Conservation (phyloP, 306 rosid genomes). For the Gillenia trifoliata region DNA sequence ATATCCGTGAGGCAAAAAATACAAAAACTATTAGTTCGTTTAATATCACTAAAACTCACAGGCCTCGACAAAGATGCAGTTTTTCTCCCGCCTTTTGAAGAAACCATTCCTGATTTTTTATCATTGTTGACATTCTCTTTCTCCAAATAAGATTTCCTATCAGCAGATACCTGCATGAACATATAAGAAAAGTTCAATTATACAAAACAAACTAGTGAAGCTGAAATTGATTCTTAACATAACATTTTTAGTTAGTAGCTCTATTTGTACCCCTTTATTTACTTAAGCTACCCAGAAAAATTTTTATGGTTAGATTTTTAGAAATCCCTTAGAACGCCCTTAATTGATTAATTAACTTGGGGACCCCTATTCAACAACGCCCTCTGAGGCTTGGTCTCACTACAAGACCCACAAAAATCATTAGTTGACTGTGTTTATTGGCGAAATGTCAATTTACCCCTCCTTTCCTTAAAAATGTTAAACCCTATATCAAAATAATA, state of each 20-base stretch:
- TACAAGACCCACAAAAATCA: too few relatives aligned
- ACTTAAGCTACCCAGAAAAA: background rate
- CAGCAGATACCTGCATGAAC: slow-evolving; percentile 54
- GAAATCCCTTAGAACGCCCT: background rate
- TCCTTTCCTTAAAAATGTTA: too few relatives aligned
- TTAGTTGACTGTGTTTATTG: too few relatives aligned
- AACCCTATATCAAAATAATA: too few relatives aligned
- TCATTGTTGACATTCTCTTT: slow-evolving; percentile 56
- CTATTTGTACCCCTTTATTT: background rate
- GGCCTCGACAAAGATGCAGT: slow-evolving; percentile 64
- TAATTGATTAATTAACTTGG: background rate
- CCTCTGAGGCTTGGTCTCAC: too few relatives aligned
- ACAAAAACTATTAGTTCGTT: slow-evolving; percentile 9
- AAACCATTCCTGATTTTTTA: slow-evolving; percentile 38
- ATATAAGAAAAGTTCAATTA: slow-evolving; percentile 9
- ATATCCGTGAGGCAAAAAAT: slow-evolving; percentile 8
- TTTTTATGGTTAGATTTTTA: background rate
- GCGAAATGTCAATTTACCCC: too few relatives aligned
- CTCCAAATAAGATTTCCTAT: slow-evolving; percentile 55
- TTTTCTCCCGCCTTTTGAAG: slow-evolving; percentile 61
- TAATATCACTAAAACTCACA: slow-evolving; percentile 55
- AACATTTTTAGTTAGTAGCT: background rate
- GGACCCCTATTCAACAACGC: too few relatives aligned
- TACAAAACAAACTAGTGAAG: background rate
- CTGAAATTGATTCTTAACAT: background rate